These are phyloP conservation scores for Thinopyrum elongatum DNA, from an alignment of 176 grass and related monocot species.

Conservation along the genomic window DNA sequence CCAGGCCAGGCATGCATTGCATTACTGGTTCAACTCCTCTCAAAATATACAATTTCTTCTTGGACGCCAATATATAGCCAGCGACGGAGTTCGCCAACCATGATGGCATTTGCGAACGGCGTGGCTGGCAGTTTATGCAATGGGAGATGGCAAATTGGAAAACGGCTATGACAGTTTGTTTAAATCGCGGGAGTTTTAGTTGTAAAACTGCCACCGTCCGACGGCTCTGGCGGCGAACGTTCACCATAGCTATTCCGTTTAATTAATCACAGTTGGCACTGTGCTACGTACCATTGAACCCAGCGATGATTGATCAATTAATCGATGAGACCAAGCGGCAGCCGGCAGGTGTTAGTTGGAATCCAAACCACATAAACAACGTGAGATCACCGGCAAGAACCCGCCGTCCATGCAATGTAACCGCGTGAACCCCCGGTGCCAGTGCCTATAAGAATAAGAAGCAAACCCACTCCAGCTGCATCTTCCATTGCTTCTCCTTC, in stretches of 20 bases:
- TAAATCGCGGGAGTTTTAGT: no score
- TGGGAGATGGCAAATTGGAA: no score
- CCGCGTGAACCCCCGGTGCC: background rate
- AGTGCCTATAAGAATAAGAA: conserved; percentile 1
- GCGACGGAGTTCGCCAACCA: no score
- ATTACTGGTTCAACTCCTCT: background rate
- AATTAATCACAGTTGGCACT: no score
- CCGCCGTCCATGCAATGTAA: background rate
- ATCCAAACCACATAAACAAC: background rate
- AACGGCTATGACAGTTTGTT: no score
- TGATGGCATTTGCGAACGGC: no score
- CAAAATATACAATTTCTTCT: background rate
- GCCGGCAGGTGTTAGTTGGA: conserved; percentile 11
- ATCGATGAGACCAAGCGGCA: background rate
- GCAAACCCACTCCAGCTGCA: background rate
- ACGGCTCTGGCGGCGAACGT: no score
- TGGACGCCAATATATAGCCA: no score
- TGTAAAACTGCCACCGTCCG: no score
- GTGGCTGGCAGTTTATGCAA: no score
- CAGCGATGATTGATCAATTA: background rate
- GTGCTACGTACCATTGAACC: background rate
- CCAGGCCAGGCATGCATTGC: background rate
- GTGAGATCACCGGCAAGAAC: conserved; percentile 31
- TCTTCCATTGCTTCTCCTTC: background rate
- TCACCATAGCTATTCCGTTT: no score